Evolutionary conservation across 257 asterid species (phyloP).

Genomic region (Solanum commersonii): DNA sequence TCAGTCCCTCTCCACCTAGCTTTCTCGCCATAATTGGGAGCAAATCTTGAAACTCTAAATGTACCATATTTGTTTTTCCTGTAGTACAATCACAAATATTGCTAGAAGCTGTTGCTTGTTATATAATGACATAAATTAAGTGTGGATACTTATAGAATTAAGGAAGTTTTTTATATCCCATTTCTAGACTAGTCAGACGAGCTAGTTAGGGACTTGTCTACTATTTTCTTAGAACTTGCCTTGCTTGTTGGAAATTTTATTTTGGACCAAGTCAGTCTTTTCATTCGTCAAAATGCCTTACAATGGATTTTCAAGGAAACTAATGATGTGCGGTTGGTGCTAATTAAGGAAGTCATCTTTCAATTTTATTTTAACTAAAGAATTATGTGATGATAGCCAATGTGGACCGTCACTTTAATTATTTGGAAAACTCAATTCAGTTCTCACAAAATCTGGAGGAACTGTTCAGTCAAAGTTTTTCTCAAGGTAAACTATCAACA

Average conservation of each 20-base stretch:
- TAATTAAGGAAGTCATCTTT: neutral
- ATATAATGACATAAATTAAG: neutral
- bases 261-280: neutral
- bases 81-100: neutral
- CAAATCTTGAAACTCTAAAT: conserved; percentile 9
- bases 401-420: neutral
- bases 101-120: neutral
- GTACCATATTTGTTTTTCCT: neutral
- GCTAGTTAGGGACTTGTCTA: neutral
- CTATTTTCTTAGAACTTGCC: neutral
- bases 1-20: conserved; percentile 12
- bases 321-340: neutral
- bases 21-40: conserved; percentile 5
- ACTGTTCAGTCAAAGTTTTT: neutral
- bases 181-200: neutral
- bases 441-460: neutral
- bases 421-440: neutral
- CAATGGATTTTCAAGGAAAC: neutral
- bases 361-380: neutral
- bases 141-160: neutral
- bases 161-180: neutral
- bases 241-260: neutral
- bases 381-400: neutral
- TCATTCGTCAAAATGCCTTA: neutral
- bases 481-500: neutral